Percentiles rank a stretch among this genome's conserved stretches.
These are phyloP conservation scores for Tilletia horrida DNA, from an alignment of 1,284 basidiomycete genomes.

Conservation along the genomic window DNA sequence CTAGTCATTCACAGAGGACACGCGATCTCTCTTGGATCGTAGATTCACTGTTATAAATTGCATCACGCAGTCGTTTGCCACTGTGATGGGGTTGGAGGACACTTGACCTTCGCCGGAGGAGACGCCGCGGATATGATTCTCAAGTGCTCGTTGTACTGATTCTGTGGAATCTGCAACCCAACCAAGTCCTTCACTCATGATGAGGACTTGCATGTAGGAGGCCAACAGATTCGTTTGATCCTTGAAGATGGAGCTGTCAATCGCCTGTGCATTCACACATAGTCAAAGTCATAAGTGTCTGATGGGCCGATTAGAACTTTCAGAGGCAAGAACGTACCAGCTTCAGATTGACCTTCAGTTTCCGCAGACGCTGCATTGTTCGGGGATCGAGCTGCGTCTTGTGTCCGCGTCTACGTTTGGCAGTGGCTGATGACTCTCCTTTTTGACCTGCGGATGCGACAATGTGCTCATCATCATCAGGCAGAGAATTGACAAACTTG, in stretches of 20 bases:
- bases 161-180: slow-evolving; percentile 36
- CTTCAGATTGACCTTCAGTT: slow-evolving; percentile 49
- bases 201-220: slow-evolving; percentile 47
- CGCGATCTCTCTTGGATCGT: slow-evolving; percentile 31
- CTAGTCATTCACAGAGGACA: slow-evolving; percentile 47
- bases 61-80: slow-evolving; percentile 32
- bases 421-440: neutral
- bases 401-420: neutral
- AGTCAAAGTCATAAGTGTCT: neutral
- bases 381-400: slow-evolving; percentile 36
- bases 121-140: slow-evolving; percentile 8
- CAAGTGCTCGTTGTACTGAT: slow-evolving; percentile 33
- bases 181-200: slow-evolving; percentile 41
- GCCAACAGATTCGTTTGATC: slow-evolving; percentile 46
- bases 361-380: slow-evolving; percentile 39
- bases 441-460: neutral
- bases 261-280: neutral
- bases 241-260: slow-evolving; percentile 36
- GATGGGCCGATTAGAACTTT: neutral
- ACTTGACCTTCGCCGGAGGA: neutral
- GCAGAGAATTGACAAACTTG: slow-evolving; percentile 50
- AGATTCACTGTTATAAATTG: slow-evolving; percentile 41
- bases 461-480: slow-evolving; percentile 38
- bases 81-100: slow-evolving; percentile 27
- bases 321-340: slow-evolving; percentile 25